Conservation (phyloP, 2,329 filamentous ascomycete genomes). For the Cytospora piceicola region DNA sequence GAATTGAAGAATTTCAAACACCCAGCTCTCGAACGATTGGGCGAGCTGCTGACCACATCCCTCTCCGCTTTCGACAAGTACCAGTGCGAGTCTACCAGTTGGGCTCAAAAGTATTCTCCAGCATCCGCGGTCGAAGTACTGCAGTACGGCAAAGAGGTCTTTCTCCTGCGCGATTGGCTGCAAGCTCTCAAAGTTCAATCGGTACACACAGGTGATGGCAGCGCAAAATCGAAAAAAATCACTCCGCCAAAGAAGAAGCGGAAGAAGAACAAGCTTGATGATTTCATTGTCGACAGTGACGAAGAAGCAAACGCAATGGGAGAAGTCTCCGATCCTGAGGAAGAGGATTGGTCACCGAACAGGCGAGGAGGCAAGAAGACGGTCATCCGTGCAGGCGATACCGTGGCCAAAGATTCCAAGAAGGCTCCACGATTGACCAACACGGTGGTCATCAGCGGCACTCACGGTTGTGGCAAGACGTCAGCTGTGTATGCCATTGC, state of each 20-base stretch:
- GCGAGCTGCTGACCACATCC: constrained; percentile 59
- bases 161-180: constrained; percentile 80
- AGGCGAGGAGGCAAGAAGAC: constrained; percentile 51
- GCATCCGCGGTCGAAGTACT: constrained; percentile 70
- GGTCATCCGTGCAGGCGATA: constrained; percentile 53
- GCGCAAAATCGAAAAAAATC: constrained; percentile 36
- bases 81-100: constrained; percentile 72
- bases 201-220: constrained; percentile 65
- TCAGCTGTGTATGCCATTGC: constrained; percentile 90
- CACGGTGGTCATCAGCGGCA: constrained; percentile 84
- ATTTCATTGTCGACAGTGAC: constrained; percentile 78
- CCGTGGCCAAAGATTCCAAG: constrained; percentile 44
- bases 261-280: constrained; percentile 75
- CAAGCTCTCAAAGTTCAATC: constrained; percentile 74
- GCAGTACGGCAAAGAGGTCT: constrained; percentile 71
- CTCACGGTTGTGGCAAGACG: constrained; percentile 89
- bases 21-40: constrained; percentile 63
- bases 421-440: constrained; percentile 64
- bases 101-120: constrained; percentile 87
- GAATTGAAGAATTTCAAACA: constrained; percentile 55
- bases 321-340: constrained; percentile 67
- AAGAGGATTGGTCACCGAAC: constrained; percentile 46
- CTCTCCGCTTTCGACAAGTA: constrained; percentile 82
- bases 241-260: constrained; percentile 60
- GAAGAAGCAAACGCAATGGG: constrained; percentile 73